Evolutionary conservation across 768 basidiomycete species (phyloP), one percentile per base, ranked within the genome.

Genomic region (Psilocybe sp.): DNA sequence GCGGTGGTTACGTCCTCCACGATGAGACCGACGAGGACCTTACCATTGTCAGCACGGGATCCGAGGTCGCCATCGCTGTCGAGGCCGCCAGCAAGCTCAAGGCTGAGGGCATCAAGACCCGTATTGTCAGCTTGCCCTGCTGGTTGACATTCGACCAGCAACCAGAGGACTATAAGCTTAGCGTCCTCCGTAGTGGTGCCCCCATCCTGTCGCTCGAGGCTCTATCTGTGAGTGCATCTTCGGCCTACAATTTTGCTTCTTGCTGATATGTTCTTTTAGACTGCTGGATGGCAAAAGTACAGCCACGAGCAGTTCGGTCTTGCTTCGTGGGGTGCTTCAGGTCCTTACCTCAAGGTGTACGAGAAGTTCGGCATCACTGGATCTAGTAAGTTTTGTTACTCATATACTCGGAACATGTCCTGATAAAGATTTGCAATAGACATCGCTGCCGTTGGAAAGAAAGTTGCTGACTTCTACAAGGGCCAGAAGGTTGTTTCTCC

Each of bases 141-240:
- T 91, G 89, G 87, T 77, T 87, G 50, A 81, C 89, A 49, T 96
- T 90, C 64, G 89, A 95, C 67, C 77, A 80, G 61, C 94, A 98
- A 70, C 73, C 80, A 54, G 70, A 76, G 63, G 81, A 83, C 51
- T 98, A 98, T 76, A 81, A 76, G 63, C 70, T 96, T 61, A 82
- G 84, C 60, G 92, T 96, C 45, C 71, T 98, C 57, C 82, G 92
- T 66, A 89, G 87, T 59, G 94, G 94, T 32, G 88, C 89, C 10
- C 94, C 94, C 33, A 84, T 96, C 64, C 68, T 97, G 53, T 91
- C 92, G 40, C 77, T 97, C 52, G 94, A 97, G 72, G 94, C 94
- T 19, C 79, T 80, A 60, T 73, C 81, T 58, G 74, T 75, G 53
- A 54, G 69, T 56, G 8, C 12, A 13, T 18, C 31, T n/a, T 34